Evolutionary conservation across 257 asterid species (phyloP).

Genomic region (Handroanthus guayacan): DNA sequence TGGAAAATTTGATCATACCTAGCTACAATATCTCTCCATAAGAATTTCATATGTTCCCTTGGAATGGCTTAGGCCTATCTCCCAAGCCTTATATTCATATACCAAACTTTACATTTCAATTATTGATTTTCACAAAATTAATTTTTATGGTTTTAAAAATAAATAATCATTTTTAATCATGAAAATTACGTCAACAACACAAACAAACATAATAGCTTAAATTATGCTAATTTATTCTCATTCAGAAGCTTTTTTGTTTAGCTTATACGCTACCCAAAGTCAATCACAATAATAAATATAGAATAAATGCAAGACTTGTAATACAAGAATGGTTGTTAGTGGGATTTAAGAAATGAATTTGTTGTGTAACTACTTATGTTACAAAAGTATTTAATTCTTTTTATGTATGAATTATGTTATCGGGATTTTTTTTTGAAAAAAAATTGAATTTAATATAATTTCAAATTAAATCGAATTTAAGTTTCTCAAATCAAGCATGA

Average conservation of each 20-base stretch:
- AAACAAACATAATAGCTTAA: background rate
- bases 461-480: too few species aligned
- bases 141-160: background rate
- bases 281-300: background rate
- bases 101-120: background rate
- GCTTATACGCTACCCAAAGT: conserved; percentile 36
- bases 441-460: too few species aligned
- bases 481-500: too few species aligned
- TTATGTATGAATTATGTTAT: too few species aligned
- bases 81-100: too few species aligned
- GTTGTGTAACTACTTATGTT: conserved; percentile 9
- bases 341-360: background rate
- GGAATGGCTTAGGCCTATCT: too few species aligned
- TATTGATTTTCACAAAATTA: background rate
- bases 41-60: too few species aligned
- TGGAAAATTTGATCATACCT: too few species aligned
- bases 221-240: background rate
- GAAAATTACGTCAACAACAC: conserved; percentile 28
- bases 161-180: background rate
- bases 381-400: background rate
- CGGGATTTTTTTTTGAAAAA: too few species aligned
- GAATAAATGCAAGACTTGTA: background rate
- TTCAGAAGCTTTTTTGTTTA: conserved; percentile 18
- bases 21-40: too few species aligned
- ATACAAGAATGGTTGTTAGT: background rate